These are phyloP conservation scores for Lenzites betulinus DNA, from an alignment of 768 basidiomycete genomes.

Conservation along the genomic window DNA sequence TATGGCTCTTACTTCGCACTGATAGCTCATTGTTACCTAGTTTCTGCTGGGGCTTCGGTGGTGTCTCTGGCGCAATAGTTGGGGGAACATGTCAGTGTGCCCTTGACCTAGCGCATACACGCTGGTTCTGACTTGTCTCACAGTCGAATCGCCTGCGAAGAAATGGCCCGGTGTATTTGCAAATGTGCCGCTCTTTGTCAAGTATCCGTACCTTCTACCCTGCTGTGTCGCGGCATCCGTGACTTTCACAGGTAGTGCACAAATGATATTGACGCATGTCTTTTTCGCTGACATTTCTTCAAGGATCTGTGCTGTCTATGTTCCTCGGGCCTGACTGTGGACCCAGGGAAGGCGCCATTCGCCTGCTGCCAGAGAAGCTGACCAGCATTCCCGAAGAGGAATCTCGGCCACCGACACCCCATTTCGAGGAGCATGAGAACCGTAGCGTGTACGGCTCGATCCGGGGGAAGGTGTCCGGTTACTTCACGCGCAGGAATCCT, in stretches of 20 bases:
- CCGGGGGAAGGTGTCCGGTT: constrained; percentile 55
- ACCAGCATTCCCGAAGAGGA: constrained; percentile 72
- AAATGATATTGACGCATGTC: not conserved
- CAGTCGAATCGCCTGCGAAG: constrained; percentile 80
- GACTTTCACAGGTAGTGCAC: constrained; percentile 62
- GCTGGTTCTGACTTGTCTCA: constrained; percentile 21
- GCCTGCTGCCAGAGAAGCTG: constrained; percentile 77
- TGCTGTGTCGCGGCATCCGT: constrained; percentile 76
- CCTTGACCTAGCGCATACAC: not conserved
- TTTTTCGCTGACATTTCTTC: not conserved
- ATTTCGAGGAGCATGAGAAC: constrained; percentile 41
- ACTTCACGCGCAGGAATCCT: constrained; percentile 55
- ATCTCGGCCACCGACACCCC: constrained; percentile 45
- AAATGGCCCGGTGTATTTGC: constrained; percentile 86
- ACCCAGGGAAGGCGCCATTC: constrained; percentile 82
- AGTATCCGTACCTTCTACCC: constrained; percentile 90
- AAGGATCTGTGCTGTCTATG: constrained; percentile 84
- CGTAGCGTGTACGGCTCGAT: constrained; percentile 36
- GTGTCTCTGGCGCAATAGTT: constrained; percentile 86
- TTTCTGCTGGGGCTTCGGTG: constrained; percentile 96
- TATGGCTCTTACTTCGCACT: not conserved
- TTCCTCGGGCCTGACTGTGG: constrained; percentile 94
- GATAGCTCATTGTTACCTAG: constrained; percentile 37
- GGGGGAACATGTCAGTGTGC: constrained; percentile 73
- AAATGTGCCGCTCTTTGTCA: constrained; percentile 63